Evolutionary conservation across 2,329 filamentous ascomycete genomes (phyloP).

Genomic region (Apiospora arundinis): DNA sequence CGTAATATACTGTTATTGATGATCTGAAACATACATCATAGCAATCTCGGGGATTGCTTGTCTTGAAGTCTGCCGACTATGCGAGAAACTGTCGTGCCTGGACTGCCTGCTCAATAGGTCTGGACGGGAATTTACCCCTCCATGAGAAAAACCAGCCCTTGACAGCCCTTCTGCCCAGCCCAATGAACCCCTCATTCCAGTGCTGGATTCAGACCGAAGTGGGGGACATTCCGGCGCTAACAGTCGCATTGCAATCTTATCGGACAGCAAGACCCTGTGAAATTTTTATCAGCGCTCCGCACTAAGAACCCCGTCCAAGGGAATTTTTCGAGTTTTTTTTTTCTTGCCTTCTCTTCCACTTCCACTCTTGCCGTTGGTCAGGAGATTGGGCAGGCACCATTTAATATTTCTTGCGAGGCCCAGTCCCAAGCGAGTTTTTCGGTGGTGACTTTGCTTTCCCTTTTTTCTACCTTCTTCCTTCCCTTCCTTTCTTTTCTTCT

Average conservation of each 20-base stretch:
- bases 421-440: background rate
- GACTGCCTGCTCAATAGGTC: background rate
- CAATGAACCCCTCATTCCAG: constrained; percentile 19
- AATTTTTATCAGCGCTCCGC: constrained; percentile 21
- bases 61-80: too few relatives aligned
- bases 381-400: constrained; percentile 26
- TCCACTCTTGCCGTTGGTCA: constrained; percentile 17
- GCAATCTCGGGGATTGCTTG: too few relatives aligned
- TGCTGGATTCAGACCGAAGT: constrained; percentile 8
- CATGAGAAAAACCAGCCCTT: background rate
- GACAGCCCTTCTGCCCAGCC: background rate
- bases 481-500: constrained; percentile 19
- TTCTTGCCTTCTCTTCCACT: constrained; percentile 16
- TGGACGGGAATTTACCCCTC: background rate
- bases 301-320: constrained; percentile 8
- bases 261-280: constrained; percentile 21
- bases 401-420: constrained; percentile 17
- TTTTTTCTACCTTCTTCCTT: constrained; percentile 6
- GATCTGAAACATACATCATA: too few relatives aligned
- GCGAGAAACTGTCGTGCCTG: too few relatives aligned
- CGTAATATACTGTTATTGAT: background rate
- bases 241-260: constrained; percentile 19
- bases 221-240: constrained; percentile 13
- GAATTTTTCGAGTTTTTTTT: background rate
- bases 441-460: constrained; percentile 20